Conservation (phyloP, 2,329 filamentous ascomycete species). For the Nemania sp. region DNA sequence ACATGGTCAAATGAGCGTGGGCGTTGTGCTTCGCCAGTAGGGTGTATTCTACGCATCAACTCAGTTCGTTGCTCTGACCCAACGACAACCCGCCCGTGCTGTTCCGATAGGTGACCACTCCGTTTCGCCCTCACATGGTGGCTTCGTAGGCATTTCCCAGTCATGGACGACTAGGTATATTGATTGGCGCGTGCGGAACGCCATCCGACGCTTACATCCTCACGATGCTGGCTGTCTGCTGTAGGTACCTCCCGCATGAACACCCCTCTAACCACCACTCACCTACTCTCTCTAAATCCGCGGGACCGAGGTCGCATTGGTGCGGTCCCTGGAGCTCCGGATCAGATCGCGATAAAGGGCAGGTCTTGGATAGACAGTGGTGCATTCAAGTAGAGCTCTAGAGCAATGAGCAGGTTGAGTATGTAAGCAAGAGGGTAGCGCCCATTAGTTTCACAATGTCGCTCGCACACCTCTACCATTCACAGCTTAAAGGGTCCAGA, state of each 20-base stretch:
- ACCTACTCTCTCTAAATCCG: not conserved
- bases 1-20: not conserved
- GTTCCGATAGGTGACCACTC: conserved; percentile 22
- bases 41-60: not conserved
- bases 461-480: not conserved
- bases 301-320: conserved; percentile 1
- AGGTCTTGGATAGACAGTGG: not conserved
- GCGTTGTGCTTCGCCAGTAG: not conserved
- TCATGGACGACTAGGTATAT: not conserved
- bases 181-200: conserved; percentile 2
- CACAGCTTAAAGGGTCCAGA: not conserved
- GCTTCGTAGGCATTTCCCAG: not conserved
- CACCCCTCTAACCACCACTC: not conserved
- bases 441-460: conserved; percentile 11
- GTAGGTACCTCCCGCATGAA: conserved; percentile 2
- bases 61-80: conserved; percentile 3
- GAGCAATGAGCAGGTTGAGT: not conserved
- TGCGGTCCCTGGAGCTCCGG: conserved; percentile 1
- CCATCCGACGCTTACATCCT: conserved; percentile 9
- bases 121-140: not conserved
- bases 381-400: not conserved
- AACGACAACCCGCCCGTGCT: not conserved
- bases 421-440: conserved; percentile 6
- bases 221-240: conserved; percentile 5
- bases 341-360: not conserved